A percentile compares a stretch with the other conserved stretches of the same genome.
Conservation (phyloP, 176 grass and related monocot species). For the Musa troglodytarum region DNA sequence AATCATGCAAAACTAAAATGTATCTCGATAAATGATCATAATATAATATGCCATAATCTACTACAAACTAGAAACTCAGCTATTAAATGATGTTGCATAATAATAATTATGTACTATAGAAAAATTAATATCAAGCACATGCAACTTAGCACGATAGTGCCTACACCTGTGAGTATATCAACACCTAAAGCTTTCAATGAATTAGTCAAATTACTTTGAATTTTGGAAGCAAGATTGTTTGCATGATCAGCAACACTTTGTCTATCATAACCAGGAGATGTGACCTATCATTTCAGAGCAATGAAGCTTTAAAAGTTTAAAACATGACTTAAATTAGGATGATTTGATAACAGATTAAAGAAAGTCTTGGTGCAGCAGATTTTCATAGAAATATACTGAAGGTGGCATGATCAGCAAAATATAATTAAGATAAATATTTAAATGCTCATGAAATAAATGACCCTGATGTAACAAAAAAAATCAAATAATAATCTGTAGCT, state of each 20-base stretch:
- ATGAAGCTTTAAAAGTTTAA: background rate
- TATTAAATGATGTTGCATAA: background rate
- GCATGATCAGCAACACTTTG: slow-evolving; percentile 87
- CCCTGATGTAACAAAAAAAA: background rate
- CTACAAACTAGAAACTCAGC: background rate
- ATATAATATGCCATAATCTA: background rate
- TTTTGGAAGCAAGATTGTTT: slow-evolving; percentile 89
- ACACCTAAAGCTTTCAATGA: slow-evolving; percentile 84
- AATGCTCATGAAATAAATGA: background rate
- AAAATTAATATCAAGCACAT: background rate
- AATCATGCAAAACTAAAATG: background rate
- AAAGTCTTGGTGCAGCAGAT: background rate
- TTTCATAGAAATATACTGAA: too few species aligned
- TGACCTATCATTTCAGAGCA: slow-evolving; percentile 40
- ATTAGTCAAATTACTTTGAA: slow-evolving; percentile 85
- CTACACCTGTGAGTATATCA: slow-evolving; percentile 77
- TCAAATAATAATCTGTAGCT: background rate
- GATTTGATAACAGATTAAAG: background rate
- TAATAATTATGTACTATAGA: background rate
- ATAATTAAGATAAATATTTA: background rate
- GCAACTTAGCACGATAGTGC: slow-evolving; percentile 64
- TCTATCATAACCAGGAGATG: slow-evolving; percentile 74
- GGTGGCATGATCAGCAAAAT: background rate
- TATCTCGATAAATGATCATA: background rate
- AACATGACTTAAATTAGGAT: background rate